These are phyloP conservation scores for Aspergillus floridensis DNA, from an alignment of 2,329 filamentous ascomycete species.

Conservation along the genomic window DNA sequence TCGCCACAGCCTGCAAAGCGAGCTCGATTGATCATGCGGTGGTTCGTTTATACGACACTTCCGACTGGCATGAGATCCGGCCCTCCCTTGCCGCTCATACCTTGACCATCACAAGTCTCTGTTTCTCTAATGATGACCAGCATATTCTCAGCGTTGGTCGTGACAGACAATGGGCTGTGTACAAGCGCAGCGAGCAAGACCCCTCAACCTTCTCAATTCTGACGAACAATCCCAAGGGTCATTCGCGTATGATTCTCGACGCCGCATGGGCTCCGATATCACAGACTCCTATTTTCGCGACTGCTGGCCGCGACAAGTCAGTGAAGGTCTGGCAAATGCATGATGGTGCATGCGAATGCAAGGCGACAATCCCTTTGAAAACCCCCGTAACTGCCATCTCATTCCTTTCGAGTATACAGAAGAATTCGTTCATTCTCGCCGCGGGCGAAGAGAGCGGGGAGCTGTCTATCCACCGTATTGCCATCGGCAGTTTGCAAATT, in stretches of 20 bases:
- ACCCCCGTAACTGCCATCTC: constrained; percentile 70
- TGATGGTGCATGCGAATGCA: constrained; percentile 51
- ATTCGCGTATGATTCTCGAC: constrained; percentile 88
- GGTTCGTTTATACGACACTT: constrained; percentile 84
- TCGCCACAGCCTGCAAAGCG: constrained; percentile 91
- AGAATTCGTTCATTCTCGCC: constrained; percentile 40
- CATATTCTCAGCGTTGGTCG: constrained; percentile 84
- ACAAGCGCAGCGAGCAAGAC: constrained; percentile 51
- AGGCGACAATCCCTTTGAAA: constrained; percentile 53
- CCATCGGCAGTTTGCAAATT: constrained; percentile 29
- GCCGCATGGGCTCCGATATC: constrained; percentile 70
- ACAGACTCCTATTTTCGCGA: constrained; percentile 64
- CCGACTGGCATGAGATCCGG: constrained; percentile 80
- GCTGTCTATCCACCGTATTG: constrained; percentile 43
- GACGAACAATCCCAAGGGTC: constrained; percentile 74
- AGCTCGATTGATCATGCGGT: constrained; percentile 93
- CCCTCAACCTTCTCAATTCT: constrained; percentile 55
- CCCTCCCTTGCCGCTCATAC: constrained; percentile 82
- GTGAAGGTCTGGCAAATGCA: constrained; percentile 66
- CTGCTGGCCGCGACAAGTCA: constrained; percentile 83
- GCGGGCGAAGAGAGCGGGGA: constrained; percentile 49
- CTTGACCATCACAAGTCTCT: constrained; percentile 77
- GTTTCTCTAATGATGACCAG: constrained; percentile 72
- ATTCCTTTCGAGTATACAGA: constrained; percentile 49
- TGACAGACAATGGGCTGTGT: constrained; percentile 88